Conservation (phyloP, 2,329 filamentous ascomycete genomes). For the Paecilomyces dactylethromorphus region DNA sequence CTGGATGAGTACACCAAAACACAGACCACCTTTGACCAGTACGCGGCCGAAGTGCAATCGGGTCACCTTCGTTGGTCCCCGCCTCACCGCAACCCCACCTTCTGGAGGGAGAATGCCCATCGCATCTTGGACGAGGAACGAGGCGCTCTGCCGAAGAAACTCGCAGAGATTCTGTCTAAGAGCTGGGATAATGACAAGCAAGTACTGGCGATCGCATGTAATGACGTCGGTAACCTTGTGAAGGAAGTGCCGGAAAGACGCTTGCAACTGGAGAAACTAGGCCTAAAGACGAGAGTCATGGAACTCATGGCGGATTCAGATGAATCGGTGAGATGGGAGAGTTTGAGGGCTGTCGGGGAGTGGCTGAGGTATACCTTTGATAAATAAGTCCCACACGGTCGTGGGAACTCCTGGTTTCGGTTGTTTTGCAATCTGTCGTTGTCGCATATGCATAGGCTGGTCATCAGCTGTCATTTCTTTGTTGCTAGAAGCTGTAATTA, state of each 20-base stretch:
- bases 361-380: constrained; percentile 68
- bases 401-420: neutral
- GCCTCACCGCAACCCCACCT: constrained; percentile 75
- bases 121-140: constrained; percentile 80
- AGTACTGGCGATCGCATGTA: constrained; percentile 86
- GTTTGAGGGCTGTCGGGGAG: constrained; percentile 73
- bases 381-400: constrained; percentile 19
- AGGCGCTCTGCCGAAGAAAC: constrained; percentile 68
- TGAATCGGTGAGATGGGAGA: constrained; percentile 88
- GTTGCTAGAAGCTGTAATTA: neutral
- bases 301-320: constrained; percentile 86
- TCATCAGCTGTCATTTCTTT: neutral
- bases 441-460: neutral
- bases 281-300: constrained; percentile 83
- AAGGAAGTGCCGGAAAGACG: constrained; percentile 84
- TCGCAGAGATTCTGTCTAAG: constrained; percentile 80
- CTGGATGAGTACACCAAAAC: constrained; percentile 78
- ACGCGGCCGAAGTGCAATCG: constrained; percentile 74
- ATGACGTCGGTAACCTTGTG: constrained; percentile 82
- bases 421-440: neutral
- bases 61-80: constrained; percentile 91
- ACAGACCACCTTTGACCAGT: constrained; percentile 61
- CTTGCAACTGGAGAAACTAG: constrained; percentile 70
- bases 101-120: constrained; percentile 88
- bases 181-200: constrained; percentile 78